Conservation (phyloP, 2,329 filamentous ascomycete species). For the Piedraia hortae region DNA sequence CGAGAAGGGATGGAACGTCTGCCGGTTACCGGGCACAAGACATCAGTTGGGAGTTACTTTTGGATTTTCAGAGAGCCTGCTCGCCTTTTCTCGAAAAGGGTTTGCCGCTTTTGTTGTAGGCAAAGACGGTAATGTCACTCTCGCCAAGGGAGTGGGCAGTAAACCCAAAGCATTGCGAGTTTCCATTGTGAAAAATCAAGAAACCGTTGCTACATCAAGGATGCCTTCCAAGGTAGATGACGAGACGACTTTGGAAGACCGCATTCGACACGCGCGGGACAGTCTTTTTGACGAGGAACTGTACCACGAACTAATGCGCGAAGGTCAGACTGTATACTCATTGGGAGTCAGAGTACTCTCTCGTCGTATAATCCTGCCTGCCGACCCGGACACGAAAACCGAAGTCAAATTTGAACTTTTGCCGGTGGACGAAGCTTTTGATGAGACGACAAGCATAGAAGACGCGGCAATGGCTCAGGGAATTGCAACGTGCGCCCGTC, state of each 20-base stretch:
- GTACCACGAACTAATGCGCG: slow-evolving; percentile 67
- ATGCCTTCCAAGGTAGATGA: slow-evolving; percentile 11
- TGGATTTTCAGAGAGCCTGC: slow-evolving; percentile 50
- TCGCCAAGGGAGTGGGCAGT: slow-evolving; percentile 36
- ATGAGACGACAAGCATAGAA: slow-evolving; percentile 3
- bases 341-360: slow-evolving; percentile 37
- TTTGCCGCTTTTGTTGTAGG: slow-evolving; percentile 52
- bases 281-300: slow-evolving; percentile 64
- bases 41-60: slow-evolving; percentile 64
- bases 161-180: slow-evolving; percentile 37
- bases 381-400: slow-evolving; percentile 2
- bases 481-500: slow-evolving; percentile 37
- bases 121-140: slow-evolving; percentile 43
- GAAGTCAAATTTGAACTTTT: slow-evolving; percentile 38
- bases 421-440: slow-evolving; percentile 22
- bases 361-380: slow-evolving; percentile 19
- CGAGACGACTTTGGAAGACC: slow-evolving; percentile 29
- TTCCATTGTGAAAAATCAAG: slow-evolving; percentile 29
- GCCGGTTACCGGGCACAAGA: slow-evolving; percentile 39
- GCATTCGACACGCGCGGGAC: slow-evolving; percentile 49
- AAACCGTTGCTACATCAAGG: slow-evolving; percentile 28
- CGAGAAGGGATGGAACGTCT: slow-evolving; percentile 65
- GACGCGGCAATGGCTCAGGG: slow-evolving; percentile 30
- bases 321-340: slow-evolving; percentile 44
- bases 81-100: slow-evolving; percentile 38